phyloP scores from a whole-genome alignment of 306 rosid genomes.

The Gastrolobium villosum region DNA sequence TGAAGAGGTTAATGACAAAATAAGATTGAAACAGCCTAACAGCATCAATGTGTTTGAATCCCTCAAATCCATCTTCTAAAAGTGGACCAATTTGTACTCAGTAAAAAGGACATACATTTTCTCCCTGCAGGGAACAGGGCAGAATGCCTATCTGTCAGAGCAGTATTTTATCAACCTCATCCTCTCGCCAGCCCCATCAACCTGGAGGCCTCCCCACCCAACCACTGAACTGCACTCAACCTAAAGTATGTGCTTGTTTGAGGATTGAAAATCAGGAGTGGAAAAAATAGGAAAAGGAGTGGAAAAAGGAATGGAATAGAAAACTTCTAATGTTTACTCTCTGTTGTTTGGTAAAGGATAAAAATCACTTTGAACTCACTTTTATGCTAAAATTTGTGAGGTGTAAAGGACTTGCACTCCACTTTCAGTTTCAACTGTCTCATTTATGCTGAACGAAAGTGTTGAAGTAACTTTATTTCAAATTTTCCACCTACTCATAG shows the following conservation, averaged over 20 bases:
- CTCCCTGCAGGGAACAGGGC: neutral
- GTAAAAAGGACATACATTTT: neutral
- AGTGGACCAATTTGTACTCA: slow-evolving; percentile 15
- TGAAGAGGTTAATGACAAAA: neutral
- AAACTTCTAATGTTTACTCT: neutral
- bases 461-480: neutral
- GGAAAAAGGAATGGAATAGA: neutral
- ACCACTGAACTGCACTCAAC: neutral
- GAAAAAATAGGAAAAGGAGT: neutral
- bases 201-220: neutral
- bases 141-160: neutral
- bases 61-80: neutral
- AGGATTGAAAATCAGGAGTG: neutral
- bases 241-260: neutral
- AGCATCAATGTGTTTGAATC: neutral
- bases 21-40: neutral
- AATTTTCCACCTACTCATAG: neutral
- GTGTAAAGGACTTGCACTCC: neutral
- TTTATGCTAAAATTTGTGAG: neutral
- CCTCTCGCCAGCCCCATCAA: neutral
- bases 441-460: neutral
- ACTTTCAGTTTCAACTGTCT: neutral
- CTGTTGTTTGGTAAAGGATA: neutral
- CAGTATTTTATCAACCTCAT: neutral
- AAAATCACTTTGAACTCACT: slow-evolving; percentile 2